These are phyloP conservation scores for Xylaria castorea DNA, from an alignment of 495 filamentous ascomycete genomes.

Conservation along the genomic window DNA sequence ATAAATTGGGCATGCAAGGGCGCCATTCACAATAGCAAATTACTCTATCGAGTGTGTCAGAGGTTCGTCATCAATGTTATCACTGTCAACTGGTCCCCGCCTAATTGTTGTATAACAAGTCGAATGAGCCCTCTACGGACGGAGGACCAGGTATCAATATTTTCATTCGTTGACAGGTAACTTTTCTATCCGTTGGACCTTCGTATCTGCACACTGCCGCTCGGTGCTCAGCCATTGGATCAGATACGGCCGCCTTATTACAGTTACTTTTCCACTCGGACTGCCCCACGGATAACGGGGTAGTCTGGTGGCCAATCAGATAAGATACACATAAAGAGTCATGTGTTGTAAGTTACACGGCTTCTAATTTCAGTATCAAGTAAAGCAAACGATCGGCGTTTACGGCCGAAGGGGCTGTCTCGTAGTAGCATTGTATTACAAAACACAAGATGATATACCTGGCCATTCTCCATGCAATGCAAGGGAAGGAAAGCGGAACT, in stretches of 20 bases:
- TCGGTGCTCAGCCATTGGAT: not conserved
- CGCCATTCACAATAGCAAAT: no score
- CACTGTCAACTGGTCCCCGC: no score
- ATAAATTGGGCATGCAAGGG: no score
- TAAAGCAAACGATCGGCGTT: not conserved
- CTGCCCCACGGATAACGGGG: not conserved
- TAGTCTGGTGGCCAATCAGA: not conserved
- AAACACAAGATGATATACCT: not conserved
- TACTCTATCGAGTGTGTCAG: no score
- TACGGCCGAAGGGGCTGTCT: constrained; percentile 5
- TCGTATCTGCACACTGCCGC: not conserved
- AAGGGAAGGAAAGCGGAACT: not conserved
- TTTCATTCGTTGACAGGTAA: no score
- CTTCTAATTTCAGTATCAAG: not conserved
- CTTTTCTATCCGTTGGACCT: no score
- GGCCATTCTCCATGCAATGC: not conserved
- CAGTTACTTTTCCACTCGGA: not conserved
- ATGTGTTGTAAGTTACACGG: not conserved
- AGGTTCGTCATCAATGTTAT: no score
- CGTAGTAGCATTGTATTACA: no score
- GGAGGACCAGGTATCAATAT: no score
- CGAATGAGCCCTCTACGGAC: no score
- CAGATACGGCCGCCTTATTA: not conserved
- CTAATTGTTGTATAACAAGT: no score
- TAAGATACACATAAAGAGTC: not conserved